Evolutionary conservation across 371 early-diverging fungal genomes (phyloP).

Genomic region (Lichtheimia corymbifera): DNA sequence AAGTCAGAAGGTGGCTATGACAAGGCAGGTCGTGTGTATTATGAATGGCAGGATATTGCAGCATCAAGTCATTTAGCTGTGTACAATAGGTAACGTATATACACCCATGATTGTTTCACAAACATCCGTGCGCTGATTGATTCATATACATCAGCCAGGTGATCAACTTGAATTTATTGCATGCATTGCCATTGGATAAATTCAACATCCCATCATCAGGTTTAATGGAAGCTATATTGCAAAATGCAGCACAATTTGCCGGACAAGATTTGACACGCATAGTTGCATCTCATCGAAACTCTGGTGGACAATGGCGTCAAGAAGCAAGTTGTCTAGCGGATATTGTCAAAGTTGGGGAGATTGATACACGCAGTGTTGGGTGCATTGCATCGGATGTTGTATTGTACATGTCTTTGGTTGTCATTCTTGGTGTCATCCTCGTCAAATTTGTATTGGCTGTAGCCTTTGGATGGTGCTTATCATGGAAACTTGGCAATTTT

Average conservation of each 20-base stretch:
- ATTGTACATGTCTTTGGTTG: constrained; percentile 52
- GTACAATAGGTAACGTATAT: constrained; percentile 67
- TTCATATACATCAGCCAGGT: constrained; percentile 33
- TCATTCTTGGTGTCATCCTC: constrained; percentile 61
- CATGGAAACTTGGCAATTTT: constrained; percentile 62
- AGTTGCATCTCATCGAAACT: constrained; percentile 23
- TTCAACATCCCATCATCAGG: constrained; percentile 36
- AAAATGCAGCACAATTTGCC: constrained; percentile 19
- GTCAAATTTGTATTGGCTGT: constrained; percentile 74
- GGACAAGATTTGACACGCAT: constrained; percentile 48
- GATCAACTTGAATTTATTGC: constrained; percentile 42
- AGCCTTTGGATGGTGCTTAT: constrained; percentile 76
- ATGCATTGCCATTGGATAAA: constrained; percentile 27
- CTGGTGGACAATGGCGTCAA: constrained; percentile 24
- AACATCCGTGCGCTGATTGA: not conserved
- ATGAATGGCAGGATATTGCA: constrained; percentile 71
- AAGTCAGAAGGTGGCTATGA: constrained; percentile 39
- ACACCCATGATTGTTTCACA: too few species aligned
- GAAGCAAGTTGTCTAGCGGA: constrained; percentile 65
- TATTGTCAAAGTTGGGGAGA: constrained; percentile 71
- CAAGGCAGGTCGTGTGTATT: constrained; percentile 67
- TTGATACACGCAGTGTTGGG: constrained; percentile 71
- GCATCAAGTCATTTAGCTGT: constrained; percentile 59
- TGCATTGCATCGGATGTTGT: constrained; percentile 74
- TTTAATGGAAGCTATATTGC: constrained; percentile 29